These are phyloP conservation scores for Teunomyces lycoperdinae DNA, from an alignment of 805 yeast genomes.

Conservation along the genomic window DNA sequence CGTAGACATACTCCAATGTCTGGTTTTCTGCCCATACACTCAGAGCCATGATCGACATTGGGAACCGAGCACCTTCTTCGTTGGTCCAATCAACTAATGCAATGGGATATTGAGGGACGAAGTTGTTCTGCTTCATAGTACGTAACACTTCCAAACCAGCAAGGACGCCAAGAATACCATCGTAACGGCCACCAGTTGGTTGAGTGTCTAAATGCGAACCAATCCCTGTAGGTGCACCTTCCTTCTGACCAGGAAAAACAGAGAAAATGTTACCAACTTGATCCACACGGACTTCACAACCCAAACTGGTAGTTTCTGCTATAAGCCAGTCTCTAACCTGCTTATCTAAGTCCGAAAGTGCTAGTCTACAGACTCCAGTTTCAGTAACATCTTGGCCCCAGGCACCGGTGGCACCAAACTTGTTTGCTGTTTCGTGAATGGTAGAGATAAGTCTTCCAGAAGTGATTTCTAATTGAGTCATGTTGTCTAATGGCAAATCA, in stretches of 20 bases:
- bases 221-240: conserved; percentile 56
- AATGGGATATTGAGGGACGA: conserved; percentile 62
- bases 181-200: conserved; percentile 77
- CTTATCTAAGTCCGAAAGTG: conserved; percentile 61
- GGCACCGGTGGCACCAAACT: conserved; percentile 59
- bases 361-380: conserved; percentile 67
- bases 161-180: conserved; percentile 68
- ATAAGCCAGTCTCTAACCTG: conserved; percentile 66
- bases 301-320: conserved; percentile 47
- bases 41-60: conserved; percentile 64
- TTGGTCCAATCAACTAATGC: conserved; percentile 70
- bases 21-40: conserved; percentile 62
- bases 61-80: conserved; percentile 78
- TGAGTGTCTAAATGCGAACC: conserved; percentile 78
- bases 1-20: conserved; percentile 47
- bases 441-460: conserved; percentile 51
- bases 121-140: conserved; percentile 58
- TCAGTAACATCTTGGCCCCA: conserved; percentile 59
- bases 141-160: conserved; percentile 65
- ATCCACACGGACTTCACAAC: conserved; percentile 59
- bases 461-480: conserved; percentile 1
- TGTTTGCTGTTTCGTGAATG: conserved; percentile 55
- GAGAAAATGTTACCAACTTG: conserved; percentile 70
- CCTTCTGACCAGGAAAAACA: conserved; percentile 51
- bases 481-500: not conserved